These are phyloP conservation scores for Penicillium capsulatum DNA, from an alignment of 2,329 filamentous ascomycete species.

Conservation along the genomic window DNA sequence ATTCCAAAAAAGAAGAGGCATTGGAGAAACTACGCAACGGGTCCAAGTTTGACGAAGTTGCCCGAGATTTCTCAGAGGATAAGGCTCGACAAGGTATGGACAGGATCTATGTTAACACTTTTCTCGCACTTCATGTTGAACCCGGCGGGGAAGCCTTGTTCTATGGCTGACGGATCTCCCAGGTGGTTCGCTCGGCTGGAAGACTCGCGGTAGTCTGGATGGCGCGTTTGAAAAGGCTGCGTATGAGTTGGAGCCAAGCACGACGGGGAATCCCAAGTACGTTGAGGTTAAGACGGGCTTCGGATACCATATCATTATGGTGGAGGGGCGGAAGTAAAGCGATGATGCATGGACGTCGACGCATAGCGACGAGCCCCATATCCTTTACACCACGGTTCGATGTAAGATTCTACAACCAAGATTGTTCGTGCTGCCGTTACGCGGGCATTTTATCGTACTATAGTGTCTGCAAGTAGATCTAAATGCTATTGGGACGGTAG, in stretches of 20 bases:
- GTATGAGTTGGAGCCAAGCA: conserved; percentile 59
- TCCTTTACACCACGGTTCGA: too few species aligned
- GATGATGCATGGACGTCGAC: neutral
- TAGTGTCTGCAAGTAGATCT: too few species aligned
- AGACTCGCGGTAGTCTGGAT: conserved; percentile 54
- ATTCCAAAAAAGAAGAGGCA: conserved; percentile 62
- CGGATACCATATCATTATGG: conserved; percentile 67
- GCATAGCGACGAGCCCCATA: neutral
- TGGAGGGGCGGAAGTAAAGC: conserved; percentile 58
- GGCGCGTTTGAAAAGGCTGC: conserved; percentile 59
- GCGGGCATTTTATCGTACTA: too few species aligned
- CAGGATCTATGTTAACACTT: neutral
- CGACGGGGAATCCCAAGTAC: conserved; percentile 58
- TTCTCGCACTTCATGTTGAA: conserved; percentile 2
- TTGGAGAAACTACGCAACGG: conserved; percentile 57
- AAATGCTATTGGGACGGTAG: neutral
- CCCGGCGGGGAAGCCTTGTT: neutral
- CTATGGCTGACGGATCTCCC: neutral
- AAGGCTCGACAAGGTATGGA: conserved; percentile 57
- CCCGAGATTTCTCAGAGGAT: conserved; percentile 61
- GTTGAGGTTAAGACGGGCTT: conserved; percentile 60
- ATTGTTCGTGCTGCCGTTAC: too few species aligned
- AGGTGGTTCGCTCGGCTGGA: conserved; percentile 63
- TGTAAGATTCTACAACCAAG: too few species aligned
- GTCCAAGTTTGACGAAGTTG: conserved; percentile 62